Conservation (phyloP, 1,284 basidiomycete genomes). For the Xerocomus cyaneibrunnescens region DNA sequence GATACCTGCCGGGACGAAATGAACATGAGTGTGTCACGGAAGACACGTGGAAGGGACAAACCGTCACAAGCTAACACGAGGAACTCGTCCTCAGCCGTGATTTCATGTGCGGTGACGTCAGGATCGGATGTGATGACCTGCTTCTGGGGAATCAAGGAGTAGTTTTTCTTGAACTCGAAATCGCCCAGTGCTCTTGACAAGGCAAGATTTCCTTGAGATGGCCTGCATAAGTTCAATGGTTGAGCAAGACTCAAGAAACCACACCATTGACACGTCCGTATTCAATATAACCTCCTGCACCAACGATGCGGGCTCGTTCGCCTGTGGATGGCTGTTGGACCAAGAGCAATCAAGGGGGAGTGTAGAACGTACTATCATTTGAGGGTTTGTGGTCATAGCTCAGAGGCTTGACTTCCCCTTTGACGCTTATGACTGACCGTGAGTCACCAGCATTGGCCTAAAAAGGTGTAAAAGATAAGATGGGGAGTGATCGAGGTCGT, state of each 20-base stretch:
- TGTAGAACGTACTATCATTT: slow-evolving; percentile 63
- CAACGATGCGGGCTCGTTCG: slow-evolving; percentile 85
- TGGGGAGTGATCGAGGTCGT: not conserved
- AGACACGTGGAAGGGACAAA: slow-evolving; percentile 38
- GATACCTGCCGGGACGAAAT: slow-evolving; percentile 63
- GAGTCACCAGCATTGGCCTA: slow-evolving; percentile 99
- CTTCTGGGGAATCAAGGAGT: slow-evolving; percentile 75
- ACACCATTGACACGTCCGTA: slow-evolving; percentile 95
- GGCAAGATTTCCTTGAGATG: slow-evolving; percentile 83
- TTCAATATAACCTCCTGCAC: slow-evolving; percentile 97
- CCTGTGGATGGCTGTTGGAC: slow-evolving; percentile 41
- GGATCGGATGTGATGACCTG: slow-evolving; percentile 98
- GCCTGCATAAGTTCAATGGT: slow-evolving; percentile 1
- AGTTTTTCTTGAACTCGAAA: slow-evolving; percentile 99
- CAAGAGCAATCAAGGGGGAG: not conserved
- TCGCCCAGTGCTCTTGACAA: slow-evolving; percentile 95
- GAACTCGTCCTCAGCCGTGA: slow-evolving; percentile 93
- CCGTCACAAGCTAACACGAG: slow-evolving; percentile 96
- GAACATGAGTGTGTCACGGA: slow-evolving; percentile 1
- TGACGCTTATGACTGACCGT: slow-evolving; percentile 84
- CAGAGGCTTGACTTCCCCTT: slow-evolving; percentile 84
- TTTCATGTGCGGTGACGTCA: slow-evolving; percentile 81
- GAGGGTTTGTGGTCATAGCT: slow-evolving; percentile 97
- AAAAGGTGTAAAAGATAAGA: not conserved
- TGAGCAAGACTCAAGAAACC: slow-evolving; percentile 24